These are phyloP conservation scores for Areca catechu DNA, from an alignment of 176 grass and related monocot species.

Conservation along the genomic window DNA sequence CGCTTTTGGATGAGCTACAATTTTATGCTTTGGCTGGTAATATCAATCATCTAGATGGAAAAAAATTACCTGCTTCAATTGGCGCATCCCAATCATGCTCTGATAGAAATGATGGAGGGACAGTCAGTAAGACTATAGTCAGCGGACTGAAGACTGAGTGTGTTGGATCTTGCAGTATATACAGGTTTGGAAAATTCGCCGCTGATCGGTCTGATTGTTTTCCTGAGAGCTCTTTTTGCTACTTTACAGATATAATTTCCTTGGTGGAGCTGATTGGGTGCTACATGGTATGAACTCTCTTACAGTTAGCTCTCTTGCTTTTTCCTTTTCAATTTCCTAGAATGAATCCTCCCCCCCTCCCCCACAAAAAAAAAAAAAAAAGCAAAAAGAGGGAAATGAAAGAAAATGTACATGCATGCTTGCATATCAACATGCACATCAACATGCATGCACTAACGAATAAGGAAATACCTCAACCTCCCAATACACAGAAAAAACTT, in stretches of 20 bases:
- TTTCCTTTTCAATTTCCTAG: too few relatives aligned
- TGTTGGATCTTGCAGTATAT: slow-evolving; percentile 42
- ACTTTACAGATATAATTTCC: slow-evolving; percentile 63
- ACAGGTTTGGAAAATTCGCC: slow-evolving; percentile 30
- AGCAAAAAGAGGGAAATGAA: too few relatives aligned
- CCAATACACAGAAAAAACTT: too few relatives aligned
- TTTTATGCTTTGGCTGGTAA: slow-evolving; percentile 1
- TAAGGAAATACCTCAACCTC: too few relatives aligned
- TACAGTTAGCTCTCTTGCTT: too few relatives aligned
- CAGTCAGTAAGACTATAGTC: slow-evolving; percentile 3
- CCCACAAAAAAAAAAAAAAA: too few relatives aligned
- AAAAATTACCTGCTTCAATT: background rate
- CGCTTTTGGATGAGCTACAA: slow-evolving; percentile 49
- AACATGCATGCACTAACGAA: too few relatives aligned
- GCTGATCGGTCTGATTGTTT: slow-evolving; percentile 13
- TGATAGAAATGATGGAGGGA: background rate
- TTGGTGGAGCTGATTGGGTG: slow-evolving; percentile 72
- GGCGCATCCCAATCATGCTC: background rate
- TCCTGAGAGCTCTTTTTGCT: slow-evolving; percentile 43
- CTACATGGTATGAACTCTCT: slow-evolving; percentile 63
- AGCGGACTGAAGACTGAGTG: slow-evolving; percentile 34
- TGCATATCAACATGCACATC: too few relatives aligned
- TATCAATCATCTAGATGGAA: background rate
- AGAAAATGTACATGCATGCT: too few relatives aligned
- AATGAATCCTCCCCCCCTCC: too few relatives aligned